phyloP scores from a whole-genome alignment of 345 rosid species.

The Schrenkiella parvula region DNA sequence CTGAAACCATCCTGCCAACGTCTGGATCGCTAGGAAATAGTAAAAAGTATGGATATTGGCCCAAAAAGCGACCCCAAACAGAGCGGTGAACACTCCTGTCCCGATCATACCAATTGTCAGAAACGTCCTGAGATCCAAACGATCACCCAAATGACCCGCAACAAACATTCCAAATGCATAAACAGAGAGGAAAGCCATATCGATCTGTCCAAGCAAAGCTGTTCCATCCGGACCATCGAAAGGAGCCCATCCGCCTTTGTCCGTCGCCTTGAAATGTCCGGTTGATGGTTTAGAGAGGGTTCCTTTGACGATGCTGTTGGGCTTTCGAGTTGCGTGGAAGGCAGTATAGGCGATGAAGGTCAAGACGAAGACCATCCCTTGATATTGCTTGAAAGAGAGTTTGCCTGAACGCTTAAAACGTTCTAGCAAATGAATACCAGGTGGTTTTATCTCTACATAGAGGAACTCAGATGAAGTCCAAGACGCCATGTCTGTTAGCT shows the following conservation, averaged over 20 bases:
- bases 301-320: constrained; percentile 88
- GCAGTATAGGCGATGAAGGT: constrained; percentile 73
- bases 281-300: constrained; percentile 55
- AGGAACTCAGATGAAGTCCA: constrained; percentile 35
- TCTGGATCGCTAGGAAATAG: constrained; percentile 59
- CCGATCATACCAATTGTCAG: constrained; percentile 79
- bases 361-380: constrained; percentile 64
- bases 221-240: too few species aligned
- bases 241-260: too few species aligned
- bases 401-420: constrained; percentile 37
- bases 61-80: too few species aligned
- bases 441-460: constrained; percentile 44
- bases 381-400: constrained; percentile 62
- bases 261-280: constrained; percentile 19
- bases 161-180: constrained; percentile 79
- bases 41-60: constrained; percentile 60
- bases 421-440: constrained; percentile 59
- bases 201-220: constrained; percentile 74
- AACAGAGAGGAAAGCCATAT: constrained; percentile 69
- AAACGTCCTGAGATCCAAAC: constrained; percentile 66
- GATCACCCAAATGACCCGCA: too few species aligned
- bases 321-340: constrained; percentile 82
- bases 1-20: constrained; percentile 80
- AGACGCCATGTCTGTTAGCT: constrained; percentile 23
- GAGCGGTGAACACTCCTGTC: constrained; percentile 67